phyloP scores from a whole-genome alignment of 176 grass and related monocot genomes.

The Neostapfia colusana region DNA sequence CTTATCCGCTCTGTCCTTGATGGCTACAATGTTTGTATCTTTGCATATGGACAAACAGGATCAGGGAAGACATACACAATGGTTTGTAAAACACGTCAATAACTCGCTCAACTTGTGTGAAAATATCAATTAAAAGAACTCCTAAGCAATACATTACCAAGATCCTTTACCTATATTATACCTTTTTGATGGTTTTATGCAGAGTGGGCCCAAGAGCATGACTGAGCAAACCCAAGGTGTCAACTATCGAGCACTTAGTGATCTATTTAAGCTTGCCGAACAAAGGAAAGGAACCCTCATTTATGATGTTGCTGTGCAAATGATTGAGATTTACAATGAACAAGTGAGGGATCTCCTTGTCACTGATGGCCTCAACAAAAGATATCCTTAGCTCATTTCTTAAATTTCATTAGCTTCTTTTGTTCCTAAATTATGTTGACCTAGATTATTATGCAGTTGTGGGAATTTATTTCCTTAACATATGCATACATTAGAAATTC shows the following conservation, averaged over 20 bases:
- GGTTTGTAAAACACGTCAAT: constrained; percentile 50
- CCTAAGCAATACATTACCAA: neutral
- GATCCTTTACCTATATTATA: constrained; percentile 17
- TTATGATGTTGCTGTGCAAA: constrained; percentile 96
- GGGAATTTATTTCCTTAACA: constrained; percentile 61
- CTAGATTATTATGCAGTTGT: neutral
- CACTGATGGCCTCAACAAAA: constrained; percentile 86
- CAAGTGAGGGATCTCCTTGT: constrained; percentile 97
- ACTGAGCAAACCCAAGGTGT: constrained; percentile 90
- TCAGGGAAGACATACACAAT: constrained; percentile 99
- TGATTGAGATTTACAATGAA: constrained; percentile 99
- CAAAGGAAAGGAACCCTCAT: constrained; percentile 81
- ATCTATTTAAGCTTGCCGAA: constrained; percentile 88
- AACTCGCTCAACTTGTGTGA: constrained; percentile 3
- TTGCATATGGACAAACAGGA: constrained; percentile 98
- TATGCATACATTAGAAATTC: constrained; percentile 83
- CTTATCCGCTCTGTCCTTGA: constrained; percentile 97
- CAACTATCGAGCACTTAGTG: constrained; percentile 87
- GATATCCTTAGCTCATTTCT: constrained; percentile 73
- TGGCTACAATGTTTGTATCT: constrained; percentile 99
- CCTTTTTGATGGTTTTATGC: constrained; percentile 35
- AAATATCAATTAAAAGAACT: constrained; percentile 7
- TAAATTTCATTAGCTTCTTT: constrained; percentile 25
- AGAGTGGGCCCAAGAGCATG: constrained; percentile 93
- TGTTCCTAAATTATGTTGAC: constrained; percentile 26